Conservation (phyloP, 192 early-diverging fungal genomes). For the Coemansia sp. region DNA sequence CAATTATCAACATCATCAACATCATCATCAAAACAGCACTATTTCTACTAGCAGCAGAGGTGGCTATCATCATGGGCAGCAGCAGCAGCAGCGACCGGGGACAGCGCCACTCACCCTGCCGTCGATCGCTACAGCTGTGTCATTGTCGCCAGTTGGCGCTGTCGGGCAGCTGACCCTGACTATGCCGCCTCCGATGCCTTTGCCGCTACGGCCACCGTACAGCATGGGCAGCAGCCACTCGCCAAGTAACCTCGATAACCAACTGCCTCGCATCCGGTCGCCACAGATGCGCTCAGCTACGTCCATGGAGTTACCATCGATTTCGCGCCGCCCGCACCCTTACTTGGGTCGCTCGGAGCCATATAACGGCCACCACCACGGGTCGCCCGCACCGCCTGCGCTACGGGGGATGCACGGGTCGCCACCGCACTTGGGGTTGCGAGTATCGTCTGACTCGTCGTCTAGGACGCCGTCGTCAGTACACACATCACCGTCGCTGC, state of each 20-base stretch:
- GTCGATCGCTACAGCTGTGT: slow-evolving; percentile 30
- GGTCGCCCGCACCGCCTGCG: slow-evolving; percentile 8
- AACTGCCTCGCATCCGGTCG: slow-evolving; percentile 46
- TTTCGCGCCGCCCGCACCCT: slow-evolving; percentile 48
- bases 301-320: slow-evolving; percentile 29
- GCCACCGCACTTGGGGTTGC: slow-evolving; percentile 4
- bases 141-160: background rate
- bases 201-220: slow-evolving; percentile 26
- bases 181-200: slow-evolving; percentile 19
- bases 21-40: slow-evolving; percentile 6
- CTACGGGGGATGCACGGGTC: background rate
- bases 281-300: slow-evolving; percentile 31
- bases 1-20: background rate
- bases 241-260: slow-evolving; percentile 18
- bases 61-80: slow-evolving; percentile 4
- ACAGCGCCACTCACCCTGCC: slow-evolving; percentile 20
- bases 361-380: slow-evolving; percentile 1
- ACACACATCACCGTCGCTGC: slow-evolving; percentile 7
- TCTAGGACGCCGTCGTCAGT: background rate
- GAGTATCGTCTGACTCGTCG: slow-evolving; percentile 4
- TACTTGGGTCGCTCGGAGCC: slow-evolving; percentile 19
- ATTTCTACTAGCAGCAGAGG: background rate
- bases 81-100: background rate
- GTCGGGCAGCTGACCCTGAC: background rate
- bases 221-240: slow-evolving; percentile 28